A percentile compares a stretch with the other conserved stretches of the same genome.
Conservation (phyloP, 495 filamentous ascomycete genomes). For the Tuber umbilicatum region DNA sequence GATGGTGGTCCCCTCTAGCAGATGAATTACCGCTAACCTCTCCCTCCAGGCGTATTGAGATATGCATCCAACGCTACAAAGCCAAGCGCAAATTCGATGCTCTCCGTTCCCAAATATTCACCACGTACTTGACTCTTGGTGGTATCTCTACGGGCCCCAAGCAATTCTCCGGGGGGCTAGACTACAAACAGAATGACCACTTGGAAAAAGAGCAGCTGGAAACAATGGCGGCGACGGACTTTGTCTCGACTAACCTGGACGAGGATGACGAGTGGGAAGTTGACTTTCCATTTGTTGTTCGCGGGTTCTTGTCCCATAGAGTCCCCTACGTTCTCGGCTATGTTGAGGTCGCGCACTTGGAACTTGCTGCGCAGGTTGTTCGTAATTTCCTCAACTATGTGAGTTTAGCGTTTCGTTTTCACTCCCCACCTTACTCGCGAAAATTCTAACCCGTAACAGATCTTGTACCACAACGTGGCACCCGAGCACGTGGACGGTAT, state of each 20-base stretch:
- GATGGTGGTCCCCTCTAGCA: neutral
- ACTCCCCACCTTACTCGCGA: neutral
- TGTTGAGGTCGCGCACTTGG: slow-evolving; percentile 49
- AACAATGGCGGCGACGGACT: slow-evolving; percentile 55
- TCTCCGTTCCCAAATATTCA: slow-evolving; percentile 58
- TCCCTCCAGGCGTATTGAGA: slow-evolving; percentile 64
- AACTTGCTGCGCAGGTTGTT: slow-evolving; percentile 55
- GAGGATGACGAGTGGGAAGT: slow-evolving; percentile 57
- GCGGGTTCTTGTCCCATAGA: slow-evolving; percentile 63
- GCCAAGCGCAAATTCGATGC: slow-evolving; percentile 64
- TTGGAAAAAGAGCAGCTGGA: slow-evolving; percentile 61
- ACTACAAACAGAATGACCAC: slow-evolving; percentile 49
- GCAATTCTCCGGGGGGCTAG: slow-evolving; percentile 59
- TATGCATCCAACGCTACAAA: slow-evolving; percentile 74
- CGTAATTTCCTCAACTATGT: slow-evolving; percentile 82
- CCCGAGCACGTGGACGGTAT: slow-evolving; percentile 68
- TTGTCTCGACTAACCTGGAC: slow-evolving; percentile 45
- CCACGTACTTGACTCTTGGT: slow-evolving; percentile 74
- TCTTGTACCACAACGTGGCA: slow-evolving; percentile 75
- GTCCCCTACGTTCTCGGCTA: slow-evolving; percentile 35
- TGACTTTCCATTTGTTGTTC: slow-evolving; percentile 69
- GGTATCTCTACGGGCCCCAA: slow-evolving; percentile 64
- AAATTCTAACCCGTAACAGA: slow-evolving; percentile 8
- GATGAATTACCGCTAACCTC: slow-evolving; percentile 11
- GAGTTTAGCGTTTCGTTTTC: slow-evolving; percentile 7